These are phyloP conservation scores for Scorias spongiosa DNA, from an alignment of 2,329 filamentous ascomycete species.

Conservation along the genomic window DNA sequence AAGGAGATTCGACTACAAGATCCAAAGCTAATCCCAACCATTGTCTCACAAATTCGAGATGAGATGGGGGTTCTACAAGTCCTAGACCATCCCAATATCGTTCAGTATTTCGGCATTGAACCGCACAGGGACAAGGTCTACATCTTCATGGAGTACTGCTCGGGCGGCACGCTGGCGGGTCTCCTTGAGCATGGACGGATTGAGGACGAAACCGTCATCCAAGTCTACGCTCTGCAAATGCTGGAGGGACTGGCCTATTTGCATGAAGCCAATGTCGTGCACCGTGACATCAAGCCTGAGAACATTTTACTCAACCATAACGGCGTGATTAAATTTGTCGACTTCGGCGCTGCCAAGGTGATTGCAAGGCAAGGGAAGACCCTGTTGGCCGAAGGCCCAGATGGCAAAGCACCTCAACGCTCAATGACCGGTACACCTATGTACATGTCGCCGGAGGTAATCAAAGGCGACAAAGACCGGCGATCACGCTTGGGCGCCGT, in stretches of 20 bases:
- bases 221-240: constrained; percentile 89
- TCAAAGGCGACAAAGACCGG: constrained; percentile 71
- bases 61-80: constrained; percentile 96
- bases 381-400: constrained; percentile 41
- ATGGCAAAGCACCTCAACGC: constrained; percentile 42
- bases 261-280: constrained; percentile 79
- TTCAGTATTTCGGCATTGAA: constrained; percentile 95
- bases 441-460: constrained; percentile 99
- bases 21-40: constrained; percentile 85
- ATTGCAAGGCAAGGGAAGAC: constrained; percentile 90
- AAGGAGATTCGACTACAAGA: constrained; percentile 97
- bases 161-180: constrained; percentile 77
- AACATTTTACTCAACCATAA: constrained; percentile 95
- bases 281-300: constrained; percentile 96
- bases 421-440: constrained; percentile 97
- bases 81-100: constrained; percentile 91
- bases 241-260: constrained; percentile 88
- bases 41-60: constrained; percentile 85
- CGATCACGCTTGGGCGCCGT: constrained; percentile 66
- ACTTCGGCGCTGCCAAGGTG: constrained; percentile 94
- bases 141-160: constrained; percentile 99
- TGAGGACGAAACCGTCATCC: constrained; percentile 93
- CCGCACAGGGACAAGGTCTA: constrained; percentile 98
- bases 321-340: constrained; percentile 97
- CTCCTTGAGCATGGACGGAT: constrained; percentile 91